Base-by-base conservation (phyloP, 371 early-diverging fungal species). In the Haplosporangium sp. region DNA sequence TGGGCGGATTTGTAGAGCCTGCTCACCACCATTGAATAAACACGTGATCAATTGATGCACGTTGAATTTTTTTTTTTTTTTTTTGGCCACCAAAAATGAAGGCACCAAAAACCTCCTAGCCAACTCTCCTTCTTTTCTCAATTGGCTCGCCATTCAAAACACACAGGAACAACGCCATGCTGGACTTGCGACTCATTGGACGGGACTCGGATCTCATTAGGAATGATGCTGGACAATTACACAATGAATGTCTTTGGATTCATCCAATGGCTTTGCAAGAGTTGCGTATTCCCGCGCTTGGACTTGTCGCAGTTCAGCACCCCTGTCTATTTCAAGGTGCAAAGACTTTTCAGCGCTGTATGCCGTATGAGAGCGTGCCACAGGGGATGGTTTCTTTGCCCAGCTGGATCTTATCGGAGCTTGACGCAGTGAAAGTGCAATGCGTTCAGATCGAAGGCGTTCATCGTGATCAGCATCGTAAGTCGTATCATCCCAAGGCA, bases 1-100 rank as follows among this genome's bases (percentile, higher is more conserved):
- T 79, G 73, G 80, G 80, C 14, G 80, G 80, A 1, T 79, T n/a
- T 66, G 73, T 73, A 13, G 65, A 64, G 5, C 69, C 69, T n/a
- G 64, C 48, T 13, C 80, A 65, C 40, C 80, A 79, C 41, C 80
- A 79, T 21, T 76, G 71, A 55, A 51, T 10, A 42, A 38, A n/a
- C n/a, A n/a, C n/a, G n/a, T n/a, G n/a, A n/a, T n/a, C n/a, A n/a
- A n/a, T n/a, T n/a, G n/a, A n/a, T n/a, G n/a, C n/a, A n/a, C n/a
- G n/a, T n/a, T n/a, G n/a, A n/a, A n/a, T n/a, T n/a, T n/a, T n/a
- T n/a, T n/a, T n/a, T n/a, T n/a, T n/a, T n/a, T n/a, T n/a, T 54
- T 54, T 37, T 54, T 16, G 16, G 50, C 10, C 5, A n/a, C 54
- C 18, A 54, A 36, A 37, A 23, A 54, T 54, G 50, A 50, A 50